Base-by-base conservation (phyloP, 805 yeast species). In the Cyberlindnera samutprakarnensis region DNA sequence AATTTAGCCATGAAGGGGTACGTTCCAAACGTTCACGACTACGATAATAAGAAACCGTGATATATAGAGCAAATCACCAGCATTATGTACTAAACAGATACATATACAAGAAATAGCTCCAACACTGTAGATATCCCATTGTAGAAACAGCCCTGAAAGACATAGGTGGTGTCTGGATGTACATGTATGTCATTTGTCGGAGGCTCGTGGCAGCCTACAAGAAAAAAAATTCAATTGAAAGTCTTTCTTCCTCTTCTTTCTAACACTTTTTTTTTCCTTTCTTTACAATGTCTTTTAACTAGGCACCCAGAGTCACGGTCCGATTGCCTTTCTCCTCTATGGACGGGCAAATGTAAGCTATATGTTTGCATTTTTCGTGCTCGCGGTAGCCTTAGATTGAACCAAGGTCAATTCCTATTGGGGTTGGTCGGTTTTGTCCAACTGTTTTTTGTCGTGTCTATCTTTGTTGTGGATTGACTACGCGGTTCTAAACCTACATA, bases 321-420 rank as follows among this genome's bases (percentile, higher is more conserved):
- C 57, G 59, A 41, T 39, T 40, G 27, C 28, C 32, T 45, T 32
- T 25, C 32, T 36, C 43, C 41, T 49, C 59, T 38, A 46, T 57
- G 58, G 53, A 47, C 54, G 52, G 50, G 46, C 59, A 49, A 45
- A 40, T 19, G 31, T 28, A 23, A 17, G 14, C 25, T 28, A 28
- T 5, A 25, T 23, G 35, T 38, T 36, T 31, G 18, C 31, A 21
- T 25, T 48, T 62, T 70, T 71, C 84, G 94, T 83, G 94, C 94
- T 83, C 88, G 92, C 92, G 92, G 82, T 62, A 64, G 83, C 82
- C 92, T 81, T 70, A 83, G 88, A 83, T 61, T 33, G 38, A 44
- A 12, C 34, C 34, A 13, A 48, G 42, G 35, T 25, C 14, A 16
- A 11, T 10, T 19, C 15, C 2, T 13, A 14, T 12, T 12, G 21